Percentiles rank a stretch among this genome's conserved stretches.
Evolutionary conservation across 2,329 filamentous ascomycete genomes (phyloP).

Genomic region (Talaromyces sp.): DNA sequence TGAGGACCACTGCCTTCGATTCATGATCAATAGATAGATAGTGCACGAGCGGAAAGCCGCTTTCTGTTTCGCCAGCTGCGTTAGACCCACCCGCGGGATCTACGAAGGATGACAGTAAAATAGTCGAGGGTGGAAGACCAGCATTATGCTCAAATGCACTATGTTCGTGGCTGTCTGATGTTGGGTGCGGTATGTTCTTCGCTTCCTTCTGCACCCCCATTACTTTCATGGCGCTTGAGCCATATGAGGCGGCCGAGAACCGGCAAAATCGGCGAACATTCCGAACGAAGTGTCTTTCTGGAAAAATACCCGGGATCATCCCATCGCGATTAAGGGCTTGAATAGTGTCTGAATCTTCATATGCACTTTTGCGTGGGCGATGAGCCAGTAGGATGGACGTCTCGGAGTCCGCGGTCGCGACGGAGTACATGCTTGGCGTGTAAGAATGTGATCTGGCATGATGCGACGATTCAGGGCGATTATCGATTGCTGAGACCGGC

Average conservation of each 20-base stretch:
- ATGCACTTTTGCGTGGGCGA: constrained; percentile 46
- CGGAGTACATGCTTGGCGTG: constrained; percentile 49
- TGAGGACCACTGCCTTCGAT: constrained; percentile 71
- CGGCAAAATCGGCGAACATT: constrained; percentile 51
- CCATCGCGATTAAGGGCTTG: constrained; percentile 48
- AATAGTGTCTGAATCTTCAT: constrained; percentile 49
- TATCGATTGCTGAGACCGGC: constrained; percentile 34
- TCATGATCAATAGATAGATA: constrained; percentile 73
- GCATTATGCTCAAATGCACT: constrained; percentile 50
- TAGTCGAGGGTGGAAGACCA: constrained; percentile 48
- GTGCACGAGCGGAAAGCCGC: constrained; percentile 71
- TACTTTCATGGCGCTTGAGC: constrained; percentile 49
- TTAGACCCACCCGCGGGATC: constrained; percentile 70
- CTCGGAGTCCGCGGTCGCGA: constrained; percentile 48
- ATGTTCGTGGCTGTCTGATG: constrained; percentile 46
- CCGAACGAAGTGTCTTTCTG: constrained; percentile 48
- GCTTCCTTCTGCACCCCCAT: constrained; percentile 46
- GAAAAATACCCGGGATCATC: constrained; percentile 49
- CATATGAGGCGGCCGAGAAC: constrained; percentile 53
- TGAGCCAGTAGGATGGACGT: constrained; percentile 49
- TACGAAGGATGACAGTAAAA: constrained; percentile 69
- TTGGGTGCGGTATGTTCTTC: constrained; percentile 32
- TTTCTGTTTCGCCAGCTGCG: constrained; percentile 64
- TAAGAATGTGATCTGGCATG: constrained; percentile 43
- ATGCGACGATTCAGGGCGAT: constrained; percentile 27